Conservation (phyloP, 805 yeast genomes). For the Cyberlindnera nakhonratchasimensis region DNA sequence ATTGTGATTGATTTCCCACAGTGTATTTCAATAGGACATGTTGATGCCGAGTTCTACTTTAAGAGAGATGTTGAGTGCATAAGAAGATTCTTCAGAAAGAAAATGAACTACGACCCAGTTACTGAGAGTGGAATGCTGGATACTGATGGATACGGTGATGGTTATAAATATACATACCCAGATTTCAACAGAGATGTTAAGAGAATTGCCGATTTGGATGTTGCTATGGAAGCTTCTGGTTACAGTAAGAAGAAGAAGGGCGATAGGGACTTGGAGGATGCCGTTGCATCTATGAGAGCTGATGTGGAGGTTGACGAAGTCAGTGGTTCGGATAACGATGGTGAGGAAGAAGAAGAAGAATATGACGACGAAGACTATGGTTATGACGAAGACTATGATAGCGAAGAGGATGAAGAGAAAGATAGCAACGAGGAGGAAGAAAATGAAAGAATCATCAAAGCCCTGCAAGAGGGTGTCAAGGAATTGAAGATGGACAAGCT, state of each 20-base stretch:
- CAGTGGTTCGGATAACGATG: constrained; percentile 19
- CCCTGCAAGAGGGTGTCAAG: constrained; percentile 58
- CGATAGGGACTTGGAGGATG: constrained; percentile 70
- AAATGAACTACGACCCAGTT: constrained; percentile 68
- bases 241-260: constrained; percentile 52
- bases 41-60: constrained; percentile 83
- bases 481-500: constrained; percentile 76
- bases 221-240: constrained; percentile 91
- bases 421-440: constrained; percentile 43
- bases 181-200: constrained; percentile 70
- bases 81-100: constrained; percentile 73
- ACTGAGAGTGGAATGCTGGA: constrained; percentile 71
- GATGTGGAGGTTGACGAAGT: constrained; percentile 33
- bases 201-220: constrained; percentile 69
- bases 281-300: constrained; percentile 63
- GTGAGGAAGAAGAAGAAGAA: constrained; percentile 42
- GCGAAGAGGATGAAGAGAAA: constrained; percentile 26
- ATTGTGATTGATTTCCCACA: constrained; percentile 98
- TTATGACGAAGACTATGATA: constrained; percentile 52
- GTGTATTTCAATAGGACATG: constrained; percentile 89
- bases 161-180: constrained; percentile 74
- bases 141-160: constrained; percentile 78
- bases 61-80: constrained; percentile 92
- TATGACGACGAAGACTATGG: constrained; percentile 26
- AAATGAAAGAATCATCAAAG: constrained; percentile 65